A percentile compares a stretch with the other conserved stretches of the same genome.
Evolutionary conservation across 208 protist species (phyloP).

Genomic region (Balamuthia mandrillaris): DNA sequence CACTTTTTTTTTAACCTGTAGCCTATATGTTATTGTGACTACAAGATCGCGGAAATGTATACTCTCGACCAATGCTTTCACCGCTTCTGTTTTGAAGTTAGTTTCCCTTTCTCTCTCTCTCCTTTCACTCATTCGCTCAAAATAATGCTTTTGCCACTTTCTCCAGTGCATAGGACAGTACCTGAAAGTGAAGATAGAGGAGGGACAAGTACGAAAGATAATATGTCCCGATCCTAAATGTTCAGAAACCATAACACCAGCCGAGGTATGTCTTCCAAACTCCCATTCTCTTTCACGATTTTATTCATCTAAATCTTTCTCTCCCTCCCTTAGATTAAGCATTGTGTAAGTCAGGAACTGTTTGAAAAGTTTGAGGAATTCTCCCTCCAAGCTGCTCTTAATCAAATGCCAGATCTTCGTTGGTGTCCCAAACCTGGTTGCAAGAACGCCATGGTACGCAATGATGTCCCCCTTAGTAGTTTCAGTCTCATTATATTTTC

Average conservation of each 20-base stretch:
- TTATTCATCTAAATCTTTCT: background rate
- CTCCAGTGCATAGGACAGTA: conserved; percentile 9
- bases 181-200: conserved; percentile 5
- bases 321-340: background rate
- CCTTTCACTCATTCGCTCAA: background rate
- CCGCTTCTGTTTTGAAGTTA: conserved; percentile 37
- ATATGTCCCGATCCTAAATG: conserved; percentile 26
- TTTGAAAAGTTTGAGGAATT: conserved; percentile 43
- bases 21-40: conserved; percentile 22
- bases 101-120: background rate
- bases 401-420: conserved; percentile 14
- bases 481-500: background rate
- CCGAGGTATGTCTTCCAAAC: conserved; percentile 24
- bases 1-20: background rate
- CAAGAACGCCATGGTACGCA: conserved; percentile 50
- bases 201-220: background rate
- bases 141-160: background rate
- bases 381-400: background rate
- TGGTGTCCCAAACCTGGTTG: conserved; percentile 57
- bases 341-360: background rate
- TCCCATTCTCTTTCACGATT: too few relatives aligned
- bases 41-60: conserved; percentile 27
- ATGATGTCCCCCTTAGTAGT: background rate
- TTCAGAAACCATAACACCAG: background rate
- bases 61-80: conserved; percentile 40